Evolutionary conservation across 129 eudicot genomes (phyloP).

Genomic region (Oenanthe sinensis): DNA sequence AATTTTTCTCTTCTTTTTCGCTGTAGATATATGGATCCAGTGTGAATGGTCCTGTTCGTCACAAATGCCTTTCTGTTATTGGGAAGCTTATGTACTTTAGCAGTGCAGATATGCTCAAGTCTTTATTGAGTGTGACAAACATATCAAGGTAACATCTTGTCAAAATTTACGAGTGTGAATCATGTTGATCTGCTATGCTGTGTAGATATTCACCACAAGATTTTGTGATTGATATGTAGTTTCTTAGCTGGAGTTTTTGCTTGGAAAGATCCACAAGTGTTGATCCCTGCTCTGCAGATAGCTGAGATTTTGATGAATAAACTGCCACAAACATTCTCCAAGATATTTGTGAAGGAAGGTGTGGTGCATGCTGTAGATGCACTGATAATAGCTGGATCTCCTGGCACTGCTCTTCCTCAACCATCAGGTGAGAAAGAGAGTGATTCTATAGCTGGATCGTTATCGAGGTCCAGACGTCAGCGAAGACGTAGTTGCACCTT

Average conservation of each 20-base stretch:
- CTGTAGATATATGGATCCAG: conserved; percentile 88
- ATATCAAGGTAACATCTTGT: conserved; percentile 49
- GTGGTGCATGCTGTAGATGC: conserved; percentile 91
- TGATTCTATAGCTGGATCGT: conserved; percentile 66
- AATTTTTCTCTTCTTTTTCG: conserved; percentile 6
- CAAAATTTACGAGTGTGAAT: background rate
- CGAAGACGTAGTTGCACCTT: conserved; percentile 56
- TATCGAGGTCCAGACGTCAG: conserved; percentile 72
- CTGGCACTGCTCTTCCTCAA: conserved; percentile 35
- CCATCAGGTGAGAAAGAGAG: conserved; percentile 65
- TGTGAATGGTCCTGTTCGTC: conserved; percentile 93
- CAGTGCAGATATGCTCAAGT: conserved; percentile 73
- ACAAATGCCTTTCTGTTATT: conserved; percentile 88
- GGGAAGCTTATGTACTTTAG: conserved; percentile 97
- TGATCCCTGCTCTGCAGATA: conserved; percentile 91
- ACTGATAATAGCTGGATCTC: conserved; percentile 43
- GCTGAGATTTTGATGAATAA: conserved; percentile 94
- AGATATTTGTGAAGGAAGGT: conserved; percentile 96
- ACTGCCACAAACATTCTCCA: conserved; percentile 81
- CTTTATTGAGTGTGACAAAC: conserved; percentile 57
- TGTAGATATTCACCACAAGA: conserved; percentile 6
- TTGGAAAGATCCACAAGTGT: conserved; percentile 59
- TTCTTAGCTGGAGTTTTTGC: conserved; percentile 44
- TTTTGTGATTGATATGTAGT: conserved; percentile 27
- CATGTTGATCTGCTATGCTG: background rate